These are phyloP conservation scores for Salix koriyanagi DNA, from an alignment of 345 rosid genomes.

Conservation along the genomic window DNA sequence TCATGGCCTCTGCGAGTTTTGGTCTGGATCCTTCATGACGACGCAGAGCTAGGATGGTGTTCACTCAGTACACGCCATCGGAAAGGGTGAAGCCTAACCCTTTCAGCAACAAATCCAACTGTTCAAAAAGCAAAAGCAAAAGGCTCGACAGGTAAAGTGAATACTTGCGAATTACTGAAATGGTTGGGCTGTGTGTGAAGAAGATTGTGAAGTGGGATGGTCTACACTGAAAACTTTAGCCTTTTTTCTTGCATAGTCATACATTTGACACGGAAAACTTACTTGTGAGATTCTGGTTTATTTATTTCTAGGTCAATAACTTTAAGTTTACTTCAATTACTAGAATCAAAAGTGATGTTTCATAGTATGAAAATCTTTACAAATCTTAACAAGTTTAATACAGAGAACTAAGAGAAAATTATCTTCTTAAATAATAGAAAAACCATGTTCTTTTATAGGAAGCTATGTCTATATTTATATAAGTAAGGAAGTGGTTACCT, in stretches of 20 bases:
- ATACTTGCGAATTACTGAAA: background rate
- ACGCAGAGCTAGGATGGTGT: constrained; percentile 61
- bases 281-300: no score
- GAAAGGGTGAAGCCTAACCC: constrained; percentile 74
- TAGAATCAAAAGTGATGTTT: no score
- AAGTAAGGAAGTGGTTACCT: no score
- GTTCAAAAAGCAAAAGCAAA: constrained; percentile 8
- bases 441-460: no score
- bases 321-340: no score
- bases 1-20: constrained; percentile 72
- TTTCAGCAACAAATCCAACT: constrained; percentile 63
- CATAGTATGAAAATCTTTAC: no score
- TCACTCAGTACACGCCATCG: constrained; percentile 87
- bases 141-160: background rate
- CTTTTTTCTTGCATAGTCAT: constrained; percentile 21
- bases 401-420: no score
- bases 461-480: no score
- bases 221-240: constrained; percentile 37
- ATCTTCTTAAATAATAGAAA: no score
- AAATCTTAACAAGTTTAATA: no score
- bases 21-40: constrained; percentile 63
- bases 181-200: constrained; percentile 41
- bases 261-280: no score
- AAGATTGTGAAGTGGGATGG: constrained; percentile 39
- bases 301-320: no score